Base-by-base conservation (phyloP, 352 stramenopile genomes). In the Phytophthora pseudosyringae region DNA sequence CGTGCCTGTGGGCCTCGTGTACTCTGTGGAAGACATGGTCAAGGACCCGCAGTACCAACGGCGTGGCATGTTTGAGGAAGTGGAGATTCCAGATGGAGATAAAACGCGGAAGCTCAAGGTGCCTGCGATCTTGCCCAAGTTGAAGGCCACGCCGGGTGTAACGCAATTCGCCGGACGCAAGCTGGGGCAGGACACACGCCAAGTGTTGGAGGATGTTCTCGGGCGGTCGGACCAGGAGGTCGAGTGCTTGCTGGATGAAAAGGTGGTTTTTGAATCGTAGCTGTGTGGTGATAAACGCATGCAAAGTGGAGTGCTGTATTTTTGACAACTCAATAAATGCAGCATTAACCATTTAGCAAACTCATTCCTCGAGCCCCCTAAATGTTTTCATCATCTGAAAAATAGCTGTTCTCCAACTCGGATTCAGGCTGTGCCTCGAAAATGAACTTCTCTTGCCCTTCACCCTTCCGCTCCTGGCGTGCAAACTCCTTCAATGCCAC, bases 11-110 rank as follows among this genome's bases (percentile, higher is more conserved):
- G 85, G 85, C 0, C 73, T 88, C 7, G 86, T 95, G 35, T 93
- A 92, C 62, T 93, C 86, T 33, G 83, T 93, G 18, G 78, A 89
- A 50, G 86, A 95, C 43, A 95, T 95, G 83, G 48, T 87, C 9
- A 69, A 75, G 25, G 81, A 95, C 48, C 71, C 78, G 36, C 87
- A 95, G 15, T 95, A 80, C 56, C 59, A 80, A 15, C 72, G 91
- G n/a, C 87, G 87, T 15, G 64, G 64, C 0, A 91, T 94, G 83
- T 94, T 95, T 54, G 85, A 94, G 51, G 67, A 81, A 31, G 83
- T 92, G 38, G 45, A 73, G 43, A 89, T 93, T 48, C 64, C 66
- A 0, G 69, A 71, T 38, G 58, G 60, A 8, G 58, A 73, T 12
- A 50, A 44, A 29, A 73, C 53, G 26, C 71, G 70, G 7, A 71